Evolutionary conservation across 2,329 filamentous ascomycete genomes (phyloP).

Genomic region (Penicillium expansum): DNA sequence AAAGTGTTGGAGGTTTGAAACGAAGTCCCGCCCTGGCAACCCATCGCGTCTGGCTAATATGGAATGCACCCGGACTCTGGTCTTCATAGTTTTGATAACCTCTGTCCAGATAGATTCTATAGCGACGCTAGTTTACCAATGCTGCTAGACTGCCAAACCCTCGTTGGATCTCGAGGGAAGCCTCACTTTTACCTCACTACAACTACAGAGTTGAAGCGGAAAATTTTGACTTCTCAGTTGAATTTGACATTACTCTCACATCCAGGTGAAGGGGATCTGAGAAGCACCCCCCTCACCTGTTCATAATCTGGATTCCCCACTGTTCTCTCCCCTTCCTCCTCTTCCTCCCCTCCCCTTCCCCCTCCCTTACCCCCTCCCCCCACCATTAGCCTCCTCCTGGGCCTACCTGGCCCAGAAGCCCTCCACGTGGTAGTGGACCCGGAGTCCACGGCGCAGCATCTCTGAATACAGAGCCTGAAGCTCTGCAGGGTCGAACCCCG

Average conservation of each 20-base stretch:
- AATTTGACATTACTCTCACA: not conserved
- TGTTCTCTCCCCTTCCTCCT: not conserved
- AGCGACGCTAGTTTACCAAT: not conserved
- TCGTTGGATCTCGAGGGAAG: too few species aligned
- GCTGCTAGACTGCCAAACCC: not conserved
- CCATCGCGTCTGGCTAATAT: not conserved
- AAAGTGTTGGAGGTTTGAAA: not conserved
- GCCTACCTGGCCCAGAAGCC: not conserved
- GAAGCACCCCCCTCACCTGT: not conserved
- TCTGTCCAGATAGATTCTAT: not conserved
- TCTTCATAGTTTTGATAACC: not conserved
- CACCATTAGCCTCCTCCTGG: not conserved
- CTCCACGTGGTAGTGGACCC: conserved; percentile 1
- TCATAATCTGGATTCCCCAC: not conserved
- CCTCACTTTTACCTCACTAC: not conserved
- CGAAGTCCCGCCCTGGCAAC: not conserved
- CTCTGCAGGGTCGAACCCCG: conserved; percentile 47
- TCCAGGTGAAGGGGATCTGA: not conserved
- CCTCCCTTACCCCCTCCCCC: not conserved
- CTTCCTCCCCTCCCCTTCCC: not conserved
- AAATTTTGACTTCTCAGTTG: not conserved
- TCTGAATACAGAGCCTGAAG: conserved; percentile 32
- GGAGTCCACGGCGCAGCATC: conserved; percentile 4
- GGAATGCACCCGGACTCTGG: not conserved
- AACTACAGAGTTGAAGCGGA: not conserved